Percentiles rank a stretch among this genome's conserved stretches.
phyloP scores from a whole-genome alignment of 164 flowering plant genomes.

The Chloranthus sessilifolius region DNA sequence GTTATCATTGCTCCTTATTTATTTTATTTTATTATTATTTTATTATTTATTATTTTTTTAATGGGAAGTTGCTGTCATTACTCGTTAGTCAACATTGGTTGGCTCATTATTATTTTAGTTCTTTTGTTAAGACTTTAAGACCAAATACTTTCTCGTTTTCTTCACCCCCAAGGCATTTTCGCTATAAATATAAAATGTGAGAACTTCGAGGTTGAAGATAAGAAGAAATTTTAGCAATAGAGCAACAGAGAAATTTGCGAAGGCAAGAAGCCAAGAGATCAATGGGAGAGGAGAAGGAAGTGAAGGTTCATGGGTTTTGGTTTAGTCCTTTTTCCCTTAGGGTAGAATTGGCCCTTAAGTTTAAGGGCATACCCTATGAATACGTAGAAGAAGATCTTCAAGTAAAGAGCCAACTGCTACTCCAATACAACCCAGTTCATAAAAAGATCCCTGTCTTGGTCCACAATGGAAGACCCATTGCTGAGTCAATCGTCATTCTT shows the following conservation, averaged over 20 bases:
- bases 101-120: too few species aligned
- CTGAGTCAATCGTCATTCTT: constrained; percentile 25
- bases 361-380: constrained; percentile 11
- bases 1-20: too few species aligned
- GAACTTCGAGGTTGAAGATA: too few species aligned
- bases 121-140: too few species aligned
- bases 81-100: too few species aligned
- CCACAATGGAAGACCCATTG: constrained; percentile 22
- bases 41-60: too few species aligned
- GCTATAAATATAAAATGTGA: background rate
- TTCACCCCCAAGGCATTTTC: background rate
- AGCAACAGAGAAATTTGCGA: too few species aligned
- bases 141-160: too few species aligned
- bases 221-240: too few species aligned
- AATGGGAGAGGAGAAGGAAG: constrained; percentile 3
- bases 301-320: constrained; percentile 9
- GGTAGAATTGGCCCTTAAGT: constrained; percentile 11
- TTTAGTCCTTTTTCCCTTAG: constrained; percentile 2
- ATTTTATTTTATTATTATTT: too few species aligned
- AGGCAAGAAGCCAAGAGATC: too few species aligned
- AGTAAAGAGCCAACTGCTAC: constrained; percentile 1
- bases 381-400: constrained; percentile 4
- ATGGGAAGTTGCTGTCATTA: too few species aligned
- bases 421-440: constrained; percentile 7
- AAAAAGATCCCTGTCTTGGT: constrained; percentile 13